Conservation (phyloP, 345 rosid species). For the Combretum micranthum region DNA sequence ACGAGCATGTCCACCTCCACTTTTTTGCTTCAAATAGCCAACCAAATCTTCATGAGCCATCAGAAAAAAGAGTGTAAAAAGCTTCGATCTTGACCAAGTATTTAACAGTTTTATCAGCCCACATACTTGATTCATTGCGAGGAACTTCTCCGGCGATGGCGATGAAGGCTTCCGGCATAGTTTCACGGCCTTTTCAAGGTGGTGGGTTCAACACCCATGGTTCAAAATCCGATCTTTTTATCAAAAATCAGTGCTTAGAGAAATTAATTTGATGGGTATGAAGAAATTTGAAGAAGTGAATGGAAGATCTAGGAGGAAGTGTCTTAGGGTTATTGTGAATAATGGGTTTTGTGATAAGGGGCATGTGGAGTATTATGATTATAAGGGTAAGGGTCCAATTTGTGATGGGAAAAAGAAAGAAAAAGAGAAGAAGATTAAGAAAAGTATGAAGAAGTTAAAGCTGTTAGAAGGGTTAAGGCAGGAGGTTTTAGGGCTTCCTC, state of each 20-base stretch:
- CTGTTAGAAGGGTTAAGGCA: constrained; percentile 34
- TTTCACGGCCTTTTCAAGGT: constrained; percentile 21
- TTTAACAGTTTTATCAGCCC: background rate
- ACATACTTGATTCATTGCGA: background rate
- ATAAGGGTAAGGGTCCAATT: constrained; percentile 12
- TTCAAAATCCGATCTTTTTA: background rate
- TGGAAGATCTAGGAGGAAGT: background rate
- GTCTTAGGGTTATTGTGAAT: constrained; percentile 1
- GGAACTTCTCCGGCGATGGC: background rate
- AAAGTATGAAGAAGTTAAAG: constrained; percentile 41
- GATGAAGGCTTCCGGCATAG: constrained; percentile 18
- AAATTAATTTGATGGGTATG: too few relatives aligned
- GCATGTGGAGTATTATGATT: constrained; percentile 26
- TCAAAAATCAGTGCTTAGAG: too few relatives aligned
- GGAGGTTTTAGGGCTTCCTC: constrained; percentile 31
- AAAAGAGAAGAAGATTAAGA: constrained; percentile 26
- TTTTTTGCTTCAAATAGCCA: background rate
- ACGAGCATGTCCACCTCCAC: constrained; percentile 12
- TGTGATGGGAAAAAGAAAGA: constrained; percentile 13
- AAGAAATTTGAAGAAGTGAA: too few relatives aligned
- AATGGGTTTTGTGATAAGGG: constrained; percentile 33
- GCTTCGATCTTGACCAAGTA: background rate
- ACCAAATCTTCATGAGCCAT: background rate
- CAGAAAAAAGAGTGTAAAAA: background rate
- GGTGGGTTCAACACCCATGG: background rate